Base-by-base conservation (phyloP, 495 filamentous ascomycete genomes). In the Wilcoxina mikolae region DNA sequence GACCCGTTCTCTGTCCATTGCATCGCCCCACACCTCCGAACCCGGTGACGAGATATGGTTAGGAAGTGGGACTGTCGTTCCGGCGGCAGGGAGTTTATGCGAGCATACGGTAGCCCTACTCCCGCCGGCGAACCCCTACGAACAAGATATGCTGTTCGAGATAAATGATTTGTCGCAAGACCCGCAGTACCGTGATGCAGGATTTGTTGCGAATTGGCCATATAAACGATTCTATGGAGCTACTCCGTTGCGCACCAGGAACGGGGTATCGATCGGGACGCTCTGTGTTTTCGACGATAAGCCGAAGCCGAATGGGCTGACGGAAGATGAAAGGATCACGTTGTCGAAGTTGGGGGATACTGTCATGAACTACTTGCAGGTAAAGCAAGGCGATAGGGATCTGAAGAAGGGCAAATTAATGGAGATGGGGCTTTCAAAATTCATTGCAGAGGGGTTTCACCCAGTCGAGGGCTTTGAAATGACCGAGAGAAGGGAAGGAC, bases 181-280 rank as follows among this genome's bases (percentile, higher is more conserved):
- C 48, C 69, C 69, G 7, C 64, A 66, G 2, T 79, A 77, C 59
- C 69, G 68, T 49, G 55, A 71, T 48, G 65, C 70, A 42, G 57
- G 68, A 1, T 71, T 71, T 55, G 69, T 77, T 28, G 50, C 57
- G 22, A 64, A 61, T 22, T 67, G 71, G 72, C 68, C 76, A 1
- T 56, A 67, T 43, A 64, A 73, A 39, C 70, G 66, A 17, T 85
- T 81, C 63, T 85, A 84, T 56, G 78, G 77, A 4, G 80, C 77
- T 12, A 78, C 79, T 1, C 80, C 81, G 0, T 73, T 90, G 24
- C 75, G 80, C 3, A 84, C 81, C 0, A 78, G 76, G 3, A 74
- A 73, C 10, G 81, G 78, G 9, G 76, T 85, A 60, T 79, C 81
- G 24, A 81, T 89, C 58, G 84, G 84, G 23, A 81, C 76, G 17